These are phyloP conservation scores for Ceriops decandra DNA, from an alignment of 345 rosid genomes.

Conservation along the genomic window DNA sequence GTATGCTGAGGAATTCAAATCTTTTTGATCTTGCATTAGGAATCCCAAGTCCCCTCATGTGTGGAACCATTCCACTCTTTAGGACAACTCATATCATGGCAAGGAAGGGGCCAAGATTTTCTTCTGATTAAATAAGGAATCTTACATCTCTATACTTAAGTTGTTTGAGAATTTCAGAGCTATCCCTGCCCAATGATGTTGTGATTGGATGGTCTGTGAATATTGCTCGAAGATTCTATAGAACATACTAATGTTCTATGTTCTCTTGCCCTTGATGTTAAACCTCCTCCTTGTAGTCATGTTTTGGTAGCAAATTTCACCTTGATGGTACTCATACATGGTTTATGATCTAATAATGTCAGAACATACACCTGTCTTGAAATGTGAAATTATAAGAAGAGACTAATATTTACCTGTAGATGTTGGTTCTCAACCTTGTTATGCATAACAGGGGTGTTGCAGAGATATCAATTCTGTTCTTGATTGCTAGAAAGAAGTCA, in stretches of 20 bases:
- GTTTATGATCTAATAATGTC: neutral
- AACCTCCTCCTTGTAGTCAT: neutral
- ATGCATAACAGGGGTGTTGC: neutral
- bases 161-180: neutral
- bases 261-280: neutral
- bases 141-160: too few relatives aligned
- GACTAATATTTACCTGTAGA: neutral
- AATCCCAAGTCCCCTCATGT: neutral
- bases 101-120: too few relatives aligned
- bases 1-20: conserved; percentile 5
- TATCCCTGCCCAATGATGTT: neutral
- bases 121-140: too few relatives aligned
- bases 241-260: neutral
- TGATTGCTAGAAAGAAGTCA: neutral
- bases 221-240: neutral
- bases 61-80: neutral
- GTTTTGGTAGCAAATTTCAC: neutral
- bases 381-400: neutral
- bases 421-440: neutral
- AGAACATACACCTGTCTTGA: neutral
- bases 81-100: neutral
- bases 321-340: neutral
- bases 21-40: neutral
- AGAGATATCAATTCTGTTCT: neutral
- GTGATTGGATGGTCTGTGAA: too few relatives aligned